A percentile compares a stretch with the other conserved stretches of the same genome.
phyloP scores from a whole-genome alignment of 768 basidiomycete genomes.

The Phlebiopsis gigantea region DNA sequence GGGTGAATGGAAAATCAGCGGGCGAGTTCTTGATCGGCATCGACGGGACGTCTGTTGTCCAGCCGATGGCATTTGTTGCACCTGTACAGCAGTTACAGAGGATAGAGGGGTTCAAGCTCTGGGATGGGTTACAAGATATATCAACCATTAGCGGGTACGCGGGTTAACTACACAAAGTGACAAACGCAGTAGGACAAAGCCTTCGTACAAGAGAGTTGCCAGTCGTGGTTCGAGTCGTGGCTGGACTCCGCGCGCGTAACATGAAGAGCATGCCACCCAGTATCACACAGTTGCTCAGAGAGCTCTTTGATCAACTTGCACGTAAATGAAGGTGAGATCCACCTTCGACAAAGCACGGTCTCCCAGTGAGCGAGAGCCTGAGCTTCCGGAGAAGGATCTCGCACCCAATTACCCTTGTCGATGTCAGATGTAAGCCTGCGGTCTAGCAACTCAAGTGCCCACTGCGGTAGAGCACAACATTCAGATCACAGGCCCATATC shows the following conservation, averaged over 20 bases:
- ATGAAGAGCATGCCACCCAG: background rate
- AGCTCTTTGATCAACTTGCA: background rate
- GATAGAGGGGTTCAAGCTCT: conserved; percentile 9
- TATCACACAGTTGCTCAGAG: background rate
- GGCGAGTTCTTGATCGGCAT: conserved; percentile 19
- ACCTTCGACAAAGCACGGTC: background rate
- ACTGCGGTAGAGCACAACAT: background rate
- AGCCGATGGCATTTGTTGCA: conserved; percentile 21
- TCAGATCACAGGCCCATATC: background rate
- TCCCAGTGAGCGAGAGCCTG: background rate
- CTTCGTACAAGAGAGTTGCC: background rate
- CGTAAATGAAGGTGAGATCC: conserved; percentile 11
- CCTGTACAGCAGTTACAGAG: conserved; percentile 12
- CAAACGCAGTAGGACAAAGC: background rate
- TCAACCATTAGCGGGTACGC: background rate
- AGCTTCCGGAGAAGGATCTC: background rate
- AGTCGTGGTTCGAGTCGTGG: background rate
- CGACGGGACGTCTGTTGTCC: conserved; percentile 11
- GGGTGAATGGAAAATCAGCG: conserved; percentile 17
- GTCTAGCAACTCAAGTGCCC: background rate
- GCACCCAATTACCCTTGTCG: conserved; percentile 4
- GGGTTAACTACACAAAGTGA: background rate
- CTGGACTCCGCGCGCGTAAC: background rate
- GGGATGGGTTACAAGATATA: conserved; percentile 17
- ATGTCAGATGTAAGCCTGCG: conserved; percentile 8